Evolutionary conservation across 2,329 filamentous ascomycete genomes (phyloP), one percentile per base, ranked within the genome.

Genomic region (Bertia moriformis): DNA sequence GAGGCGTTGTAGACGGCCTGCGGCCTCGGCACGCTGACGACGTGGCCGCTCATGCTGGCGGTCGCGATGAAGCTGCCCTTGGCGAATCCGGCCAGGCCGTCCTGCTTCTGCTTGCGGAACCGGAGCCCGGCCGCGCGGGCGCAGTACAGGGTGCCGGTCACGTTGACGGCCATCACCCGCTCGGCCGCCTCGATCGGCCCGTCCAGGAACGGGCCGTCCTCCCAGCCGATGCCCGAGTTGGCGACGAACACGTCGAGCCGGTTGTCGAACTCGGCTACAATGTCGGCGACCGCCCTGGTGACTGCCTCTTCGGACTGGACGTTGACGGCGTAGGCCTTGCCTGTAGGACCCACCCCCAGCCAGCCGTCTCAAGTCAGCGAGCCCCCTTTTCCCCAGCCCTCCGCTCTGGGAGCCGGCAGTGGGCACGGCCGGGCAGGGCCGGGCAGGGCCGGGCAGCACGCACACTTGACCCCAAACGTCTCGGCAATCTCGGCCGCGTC

Each of bases 111-210:
- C 19, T 78, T 65, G 37, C 77, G 63, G 65, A 79, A 89, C 55
- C 84, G 73, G 38, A 66, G 61, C 4, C 77, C 83, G 0, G 81
- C 82, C 0, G 73, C 76, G 49, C 71, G 71, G 27, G 82, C 83
- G 51, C 76, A 84, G 67, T 83, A 89, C 60, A 82, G 86, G 29
- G 80, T 80, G 38, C 81, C 79, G 54, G 85, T 80, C 13, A 89
- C 59, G 55, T 91, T 83, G 38, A 81, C 79, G 37, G 66, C 61
- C 46, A 86, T 66, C 29, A 89, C 78, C 43, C 75, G 70, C 38
- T 67, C 67, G 60, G 83, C 83, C 49, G 74, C 71, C 14, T 74
- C 68, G 14, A 78, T 52, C 4, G 71, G 61, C 18, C 76, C 79
- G 44, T 83, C 76, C 24, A 84, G 64, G 52, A 81, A 74, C 5